Evolutionary conservation across 129 eudicot genomes (phyloP).

Genomic region (Tagetes erecta): DNA sequence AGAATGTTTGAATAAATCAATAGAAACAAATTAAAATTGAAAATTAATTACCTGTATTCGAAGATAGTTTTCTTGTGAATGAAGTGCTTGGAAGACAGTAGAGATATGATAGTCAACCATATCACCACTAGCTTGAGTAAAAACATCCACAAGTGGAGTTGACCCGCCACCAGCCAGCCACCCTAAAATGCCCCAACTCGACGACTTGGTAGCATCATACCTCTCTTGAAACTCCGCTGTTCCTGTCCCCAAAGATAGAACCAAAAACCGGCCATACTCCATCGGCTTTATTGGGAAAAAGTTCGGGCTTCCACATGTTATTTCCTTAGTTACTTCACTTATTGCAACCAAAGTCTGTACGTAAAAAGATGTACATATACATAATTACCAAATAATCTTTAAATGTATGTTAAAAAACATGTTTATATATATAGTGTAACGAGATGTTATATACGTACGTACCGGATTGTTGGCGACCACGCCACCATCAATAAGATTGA

Average conservation of each 20-base stretch:
- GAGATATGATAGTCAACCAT: slow-evolving; percentile 45
- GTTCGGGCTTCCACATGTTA: too few relatives aligned
- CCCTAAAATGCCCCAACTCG: slow-evolving; percentile 51
- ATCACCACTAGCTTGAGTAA: slow-evolving; percentile 40
- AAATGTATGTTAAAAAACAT: too few relatives aligned
- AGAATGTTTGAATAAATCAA: too few relatives aligned
- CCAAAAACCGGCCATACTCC: slow-evolving; percentile 34
- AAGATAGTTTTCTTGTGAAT: slow-evolving; percentile 40
- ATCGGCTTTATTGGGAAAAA: too few relatives aligned
- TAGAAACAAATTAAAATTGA: too few relatives aligned
- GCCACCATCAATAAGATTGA: slow-evolving; percentile 60
- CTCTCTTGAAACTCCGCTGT: slow-evolving; percentile 34
- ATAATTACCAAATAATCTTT: too few relatives aligned
- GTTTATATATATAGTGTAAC: too few relatives aligned
- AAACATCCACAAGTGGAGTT: slow-evolving; percentile 40
- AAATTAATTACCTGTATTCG: slow-evolving; percentile 47
- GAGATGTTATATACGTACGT: neutral
- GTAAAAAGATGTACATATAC: too few relatives aligned
- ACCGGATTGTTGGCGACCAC: slow-evolving; percentile 56
- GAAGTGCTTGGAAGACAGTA: slow-evolving; percentile 38
- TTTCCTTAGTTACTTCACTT: too few relatives aligned
- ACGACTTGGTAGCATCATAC: slow-evolving; percentile 36
- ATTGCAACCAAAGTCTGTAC: too few relatives aligned
- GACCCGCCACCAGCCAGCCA: slow-evolving; percentile 51
- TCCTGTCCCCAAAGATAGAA: slow-evolving; percentile 59